A percentile compares a stretch with the other conserved stretches of the same genome.
phyloP scores from a whole-genome alignment of 768 basidiomycete species.

The Lentinus brumalis region DNA sequence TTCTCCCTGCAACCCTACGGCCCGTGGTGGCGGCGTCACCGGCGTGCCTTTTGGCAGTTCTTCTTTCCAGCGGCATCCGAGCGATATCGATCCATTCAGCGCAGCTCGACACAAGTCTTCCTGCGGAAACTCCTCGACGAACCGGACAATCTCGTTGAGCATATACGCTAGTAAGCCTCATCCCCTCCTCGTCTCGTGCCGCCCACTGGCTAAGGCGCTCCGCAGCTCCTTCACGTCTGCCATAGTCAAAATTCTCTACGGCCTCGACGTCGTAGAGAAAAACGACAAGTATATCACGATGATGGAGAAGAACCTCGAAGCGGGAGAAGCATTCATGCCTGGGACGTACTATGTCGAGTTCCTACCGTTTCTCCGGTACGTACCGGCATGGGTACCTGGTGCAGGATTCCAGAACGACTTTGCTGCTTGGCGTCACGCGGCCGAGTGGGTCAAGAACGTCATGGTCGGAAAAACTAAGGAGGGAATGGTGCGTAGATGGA shows the following conservation, averaged over 20 bases:
- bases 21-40: slow-evolving; percentile 10
- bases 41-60: slow-evolving; percentile 15
- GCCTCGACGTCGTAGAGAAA: neutral
- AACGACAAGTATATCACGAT: slow-evolving; percentile 15
- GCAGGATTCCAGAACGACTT: neutral
- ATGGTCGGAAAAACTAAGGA: neutral
- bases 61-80: slow-evolving; percentile 1
- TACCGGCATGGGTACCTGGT: slow-evolving; percentile 9
- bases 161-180: slow-evolving; percentile 9
- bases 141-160: neutral
- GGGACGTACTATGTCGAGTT: neutral
- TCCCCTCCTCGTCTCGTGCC: neutral
- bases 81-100: slow-evolving; percentile 4
- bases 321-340: neutral
- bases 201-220: too few relatives aligned
- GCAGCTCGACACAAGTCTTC: slow-evolving; percentile 1
- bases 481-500: neutral
- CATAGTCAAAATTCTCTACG: slow-evolving; percentile 5
- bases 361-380: neutral
- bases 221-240: slow-evolving; percentile 5
- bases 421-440: neutral
- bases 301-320: slow-evolving; percentile 10
- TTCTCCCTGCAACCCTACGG: slow-evolving; percentile 10
- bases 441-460: neutral
- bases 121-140: slow-evolving; percentile 6